Evolutionary conservation across 176 grass and related monocot genomes (phyloP), one percentile per base, ranked within the genome.

Genomic region (Panicum miliaceum): DNA sequence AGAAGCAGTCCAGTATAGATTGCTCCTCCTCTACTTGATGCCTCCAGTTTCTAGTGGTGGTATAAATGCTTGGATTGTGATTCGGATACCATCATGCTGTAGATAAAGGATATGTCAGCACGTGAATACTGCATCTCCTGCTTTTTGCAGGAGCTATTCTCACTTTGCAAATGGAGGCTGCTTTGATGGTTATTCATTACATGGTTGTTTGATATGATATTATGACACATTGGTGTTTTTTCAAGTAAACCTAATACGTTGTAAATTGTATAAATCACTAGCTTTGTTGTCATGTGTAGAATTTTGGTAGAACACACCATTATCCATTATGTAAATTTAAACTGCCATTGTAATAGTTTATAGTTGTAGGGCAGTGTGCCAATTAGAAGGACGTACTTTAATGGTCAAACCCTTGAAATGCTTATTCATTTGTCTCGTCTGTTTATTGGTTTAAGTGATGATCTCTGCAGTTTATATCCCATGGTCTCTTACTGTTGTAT

Each of bases 71-170:
- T 69, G 45, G 42, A 36, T 4, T 43, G 53, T 76, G 68, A 80
- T 87, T 84, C 69, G 7, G 45, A 84, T 84, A 34, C 84, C 53
- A 56, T 53, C 68, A 81, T 87, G 85, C 75, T 87, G 34, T 63
- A 80, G 51, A 52, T 47, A 60, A 82, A 65, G 62, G 27, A 76
- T 64, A 34, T 64, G 36, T 32, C 46, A 72, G n/a, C 70, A 46
- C 51, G 38, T 64, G 35, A 60, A 14, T 78, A 19, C 12, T 50
- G 48, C 58, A 79, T 29, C 38, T 37, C 70, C 60, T 62, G 42
- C 68, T 80, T 79, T 83, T n/a, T 62, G 22, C 34, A 43, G 13
- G 66, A 64, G 66, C 37, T 62, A 45, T 73, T 83, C 75, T 80
- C 74, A 36, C 62, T 69, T 46, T 16, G 42, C 26, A 86, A 72